phyloP scores from a whole-genome alignment of 352 stramenopile genomes.

The Blastocystis sp. region DNA sequence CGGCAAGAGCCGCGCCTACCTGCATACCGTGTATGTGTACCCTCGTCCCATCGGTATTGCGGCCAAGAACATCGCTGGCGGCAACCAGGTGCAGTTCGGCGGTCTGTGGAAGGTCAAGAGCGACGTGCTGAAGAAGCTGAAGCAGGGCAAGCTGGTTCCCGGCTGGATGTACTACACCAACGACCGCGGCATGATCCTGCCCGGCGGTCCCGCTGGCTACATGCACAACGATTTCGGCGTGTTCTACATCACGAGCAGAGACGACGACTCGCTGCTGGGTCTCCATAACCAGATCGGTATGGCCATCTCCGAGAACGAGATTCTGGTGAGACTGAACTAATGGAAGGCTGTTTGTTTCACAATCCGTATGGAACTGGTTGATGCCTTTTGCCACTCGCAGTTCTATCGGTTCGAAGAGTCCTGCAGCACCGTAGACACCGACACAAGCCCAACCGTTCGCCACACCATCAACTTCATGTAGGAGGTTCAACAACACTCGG shows the following conservation, averaged over 20 bases:
- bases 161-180: constrained; percentile 65
- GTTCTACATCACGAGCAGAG: constrained; percentile 14
- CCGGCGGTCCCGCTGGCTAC: constrained; percentile 23
- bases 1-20: background rate
- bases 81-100: constrained; percentile 57
- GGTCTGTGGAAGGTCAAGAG: constrained; percentile 32
- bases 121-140: background rate
- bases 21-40: constrained; percentile 40
- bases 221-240: constrained; percentile 29
- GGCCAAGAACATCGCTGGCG: constrained; percentile 30
- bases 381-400: constrained; percentile 27
- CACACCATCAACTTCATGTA: constrained; percentile 37
- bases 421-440: background rate
- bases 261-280: constrained; percentile 16
- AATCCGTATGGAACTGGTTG: constrained; percentile 4
- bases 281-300: constrained; percentile 58
- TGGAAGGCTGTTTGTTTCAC: background rate
- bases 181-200: constrained; percentile 31
- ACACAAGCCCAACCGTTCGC: background rate
- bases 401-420: constrained; percentile 22
- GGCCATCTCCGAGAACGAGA: constrained; percentile 40
- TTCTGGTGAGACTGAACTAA: constrained; percentile 48
- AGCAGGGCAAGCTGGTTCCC: background rate
- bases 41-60: constrained; percentile 63
- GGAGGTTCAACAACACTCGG: background rate